Conservation (phyloP, 306 rosid species). For the Ammopiptanthus mongolicus region DNA sequence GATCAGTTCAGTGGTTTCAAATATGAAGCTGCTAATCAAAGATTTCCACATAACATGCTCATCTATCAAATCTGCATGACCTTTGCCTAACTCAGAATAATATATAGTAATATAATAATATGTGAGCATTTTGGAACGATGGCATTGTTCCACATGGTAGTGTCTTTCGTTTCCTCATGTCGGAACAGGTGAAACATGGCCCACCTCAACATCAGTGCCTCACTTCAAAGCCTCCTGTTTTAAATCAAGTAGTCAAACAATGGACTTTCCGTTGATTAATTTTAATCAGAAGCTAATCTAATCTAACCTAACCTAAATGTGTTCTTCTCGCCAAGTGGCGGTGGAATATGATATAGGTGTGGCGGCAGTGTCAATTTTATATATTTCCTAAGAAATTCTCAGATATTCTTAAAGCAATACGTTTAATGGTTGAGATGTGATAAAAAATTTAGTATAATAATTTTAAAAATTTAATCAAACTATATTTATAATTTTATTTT, state of each 20-base stretch:
- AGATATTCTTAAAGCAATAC: background rate
- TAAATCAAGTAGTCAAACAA: slow-evolving; percentile 10
- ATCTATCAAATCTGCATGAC: slow-evolving; percentile 8
- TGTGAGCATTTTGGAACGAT: slow-evolving; percentile 11
- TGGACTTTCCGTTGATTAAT: background rate
- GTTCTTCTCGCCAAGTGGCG: background rate
- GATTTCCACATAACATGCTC: background rate
- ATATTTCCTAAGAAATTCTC: too few species aligned
- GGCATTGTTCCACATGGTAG: slow-evolving; percentile 22
- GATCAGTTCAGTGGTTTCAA: background rate
- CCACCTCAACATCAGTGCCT: slow-evolving; percentile 12
- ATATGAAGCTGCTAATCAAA: background rate
- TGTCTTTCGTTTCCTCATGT: slow-evolving; percentile 29
- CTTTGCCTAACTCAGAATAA: slow-evolving; percentile 14
- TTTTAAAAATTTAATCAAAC: too few species aligned
- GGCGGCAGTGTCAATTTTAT: slow-evolving; percentile 21
- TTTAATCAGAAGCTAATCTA: background rate
- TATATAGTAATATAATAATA: background rate
- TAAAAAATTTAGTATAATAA: too few species aligned
- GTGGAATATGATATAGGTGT: background rate
- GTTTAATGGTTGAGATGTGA: background rate
- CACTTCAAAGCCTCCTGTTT: background rate
- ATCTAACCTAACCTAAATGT: background rate
- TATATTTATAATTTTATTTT: too few species aligned
- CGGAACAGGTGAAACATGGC: slow-evolving; percentile 55